Evolutionary conservation across 768 basidiomycete species (phyloP).

Genomic region (Heimioporus sp.): DNA sequence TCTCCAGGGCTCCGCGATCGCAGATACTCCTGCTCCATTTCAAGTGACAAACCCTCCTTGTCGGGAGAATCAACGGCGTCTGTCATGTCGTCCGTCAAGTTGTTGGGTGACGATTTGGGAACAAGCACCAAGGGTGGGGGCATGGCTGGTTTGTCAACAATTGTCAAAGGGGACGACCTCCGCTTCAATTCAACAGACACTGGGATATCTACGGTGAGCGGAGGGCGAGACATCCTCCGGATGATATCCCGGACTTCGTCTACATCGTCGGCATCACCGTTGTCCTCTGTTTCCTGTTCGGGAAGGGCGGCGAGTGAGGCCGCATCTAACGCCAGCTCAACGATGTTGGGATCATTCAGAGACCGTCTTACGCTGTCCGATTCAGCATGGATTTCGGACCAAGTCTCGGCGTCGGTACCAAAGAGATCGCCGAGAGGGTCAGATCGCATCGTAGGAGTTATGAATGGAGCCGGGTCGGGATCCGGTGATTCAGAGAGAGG

Average conservation of each 20-base stretch:
- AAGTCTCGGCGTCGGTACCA: slow-evolving; percentile 63
- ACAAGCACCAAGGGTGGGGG: slow-evolving; percentile 60
- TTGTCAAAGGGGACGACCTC: slow-evolving; percentile 35
- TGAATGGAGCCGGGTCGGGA: slow-evolving; percentile 36
- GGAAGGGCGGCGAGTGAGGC: slow-evolving; percentile 32
- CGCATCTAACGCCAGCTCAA: slow-evolving; percentile 52
- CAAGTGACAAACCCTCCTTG: slow-evolving; percentile 20
- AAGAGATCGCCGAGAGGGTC: slow-evolving; percentile 64
- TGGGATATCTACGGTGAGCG: slow-evolving; percentile 37
- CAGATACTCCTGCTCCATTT: slow-evolving; percentile 29
- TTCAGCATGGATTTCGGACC: slow-evolving; percentile 51
- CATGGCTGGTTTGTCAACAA: slow-evolving; percentile 39
- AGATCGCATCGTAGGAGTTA: slow-evolving; percentile 30
- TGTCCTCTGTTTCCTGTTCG: slow-evolving; percentile 25
- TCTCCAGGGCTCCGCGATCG: slow-evolving; percentile 35
- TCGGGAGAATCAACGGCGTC: slow-evolving; percentile 9
- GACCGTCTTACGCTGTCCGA: slow-evolving; percentile 25
- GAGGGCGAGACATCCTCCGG: slow-evolving; percentile 39
- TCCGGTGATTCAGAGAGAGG: slow-evolving; percentile 29
- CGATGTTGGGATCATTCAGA: slow-evolving; percentile 40
- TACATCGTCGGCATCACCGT: slow-evolving; percentile 32
- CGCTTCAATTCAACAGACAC: slow-evolving; percentile 36
- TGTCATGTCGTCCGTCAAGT: slow-evolving; percentile 28
- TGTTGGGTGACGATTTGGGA: slow-evolving; percentile 31
- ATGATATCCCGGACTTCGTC: slow-evolving; percentile 36